Evolutionary conservation across 345 rosid species (phyloP).

Genomic region (Geranium brycei): DNA sequence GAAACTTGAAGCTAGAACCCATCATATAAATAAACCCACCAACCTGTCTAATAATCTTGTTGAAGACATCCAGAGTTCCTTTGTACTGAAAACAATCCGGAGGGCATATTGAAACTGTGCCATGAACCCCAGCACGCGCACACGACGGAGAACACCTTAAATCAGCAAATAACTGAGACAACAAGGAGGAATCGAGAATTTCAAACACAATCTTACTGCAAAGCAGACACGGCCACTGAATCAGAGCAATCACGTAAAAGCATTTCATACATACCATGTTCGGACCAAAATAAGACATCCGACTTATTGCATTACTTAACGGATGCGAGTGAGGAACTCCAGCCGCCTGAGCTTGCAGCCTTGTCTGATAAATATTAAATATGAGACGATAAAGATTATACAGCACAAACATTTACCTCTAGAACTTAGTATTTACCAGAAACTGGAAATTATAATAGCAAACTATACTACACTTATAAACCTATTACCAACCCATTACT

Average conservation of each 20-base stretch:
- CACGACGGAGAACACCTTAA: slow-evolving; percentile 91
- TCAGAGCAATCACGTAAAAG: not conserved
- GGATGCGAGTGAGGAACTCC: slow-evolving; percentile 88
- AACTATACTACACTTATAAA: not conserved
- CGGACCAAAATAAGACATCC: slow-evolving; percentile 94
- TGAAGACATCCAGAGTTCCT: slow-evolving; percentile 88
- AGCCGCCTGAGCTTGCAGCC: slow-evolving; percentile 97
- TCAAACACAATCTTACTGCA: not conserved
- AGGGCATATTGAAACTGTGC: slow-evolving; percentile 93
- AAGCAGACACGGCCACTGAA: not conserved
- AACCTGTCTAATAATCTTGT: slow-evolving; percentile 86
- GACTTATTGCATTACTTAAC: slow-evolving; percentile 50
- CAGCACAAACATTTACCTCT: not conserved
- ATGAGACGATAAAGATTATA: not conserved
- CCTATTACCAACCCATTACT: not conserved
- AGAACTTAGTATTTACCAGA: not conserved
- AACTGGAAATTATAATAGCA: not conserved
- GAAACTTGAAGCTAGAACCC: no score
- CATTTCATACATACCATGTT: slow-evolving; percentile 40
- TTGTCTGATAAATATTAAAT: slow-evolving; percentile 38
- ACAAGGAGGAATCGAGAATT: slow-evolving; percentile 1
- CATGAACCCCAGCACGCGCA: slow-evolving; percentile 87
- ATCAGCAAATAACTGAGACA: slow-evolving; percentile 77
- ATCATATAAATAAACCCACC: slow-evolving; percentile 8
- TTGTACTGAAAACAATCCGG: slow-evolving; percentile 98